These are phyloP conservation scores for Akanthomyces lecanii DNA, from an alignment of 2,329 filamentous ascomycete species.

Conservation along the genomic window DNA sequence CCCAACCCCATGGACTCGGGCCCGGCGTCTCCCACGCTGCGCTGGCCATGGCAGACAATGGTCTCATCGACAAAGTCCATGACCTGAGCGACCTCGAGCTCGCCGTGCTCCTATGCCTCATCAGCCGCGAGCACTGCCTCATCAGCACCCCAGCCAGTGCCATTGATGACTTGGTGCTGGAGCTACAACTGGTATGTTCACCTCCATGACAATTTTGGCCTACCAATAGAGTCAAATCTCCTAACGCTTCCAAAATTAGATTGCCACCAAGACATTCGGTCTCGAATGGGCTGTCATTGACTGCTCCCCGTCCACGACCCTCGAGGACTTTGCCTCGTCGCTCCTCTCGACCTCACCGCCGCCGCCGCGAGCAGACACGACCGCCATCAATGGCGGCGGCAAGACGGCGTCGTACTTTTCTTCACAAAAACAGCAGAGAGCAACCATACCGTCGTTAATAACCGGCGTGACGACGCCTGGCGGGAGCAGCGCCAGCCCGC, in stretches of 20 bases:
- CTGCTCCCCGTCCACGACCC: slow-evolving; percentile 67
- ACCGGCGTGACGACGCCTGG: slow-evolving; percentile 16
- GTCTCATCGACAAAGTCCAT: slow-evolving; percentile 66
- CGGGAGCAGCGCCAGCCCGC: slow-evolving; percentile 21
- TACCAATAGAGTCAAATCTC: not conserved
- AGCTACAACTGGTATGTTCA: slow-evolving; percentile 61
- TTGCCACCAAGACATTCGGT: slow-evolving; percentile 67
- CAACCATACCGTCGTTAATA: not conserved
- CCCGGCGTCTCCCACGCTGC: slow-evolving; percentile 16
- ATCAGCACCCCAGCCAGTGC: slow-evolving; percentile 64
- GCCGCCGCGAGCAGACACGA: slow-evolving; percentile 15
- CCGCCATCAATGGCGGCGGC: slow-evolving; percentile 23
- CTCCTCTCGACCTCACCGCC: slow-evolving; percentile 48
- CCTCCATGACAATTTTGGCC: not conserved
- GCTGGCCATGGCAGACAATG: slow-evolving; percentile 56
- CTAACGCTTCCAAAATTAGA: slow-evolving; percentile 35
- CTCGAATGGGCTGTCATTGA: slow-evolving; percentile 66
- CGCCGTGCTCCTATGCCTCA: slow-evolving; percentile 75
- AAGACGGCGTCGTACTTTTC: slow-evolving; percentile 30
- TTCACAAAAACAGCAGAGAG: slow-evolving; percentile 18
- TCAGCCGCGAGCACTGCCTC: slow-evolving; percentile 82
- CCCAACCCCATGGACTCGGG: slow-evolving; percentile 4
- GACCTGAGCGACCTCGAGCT: slow-evolving; percentile 83
- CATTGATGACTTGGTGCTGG: slow-evolving; percentile 65
- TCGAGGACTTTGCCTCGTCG: slow-evolving; percentile 74